Evolutionary conservation across 140 eudicot species (phyloP).

Genomic region (Senecio squalidus): DNA sequence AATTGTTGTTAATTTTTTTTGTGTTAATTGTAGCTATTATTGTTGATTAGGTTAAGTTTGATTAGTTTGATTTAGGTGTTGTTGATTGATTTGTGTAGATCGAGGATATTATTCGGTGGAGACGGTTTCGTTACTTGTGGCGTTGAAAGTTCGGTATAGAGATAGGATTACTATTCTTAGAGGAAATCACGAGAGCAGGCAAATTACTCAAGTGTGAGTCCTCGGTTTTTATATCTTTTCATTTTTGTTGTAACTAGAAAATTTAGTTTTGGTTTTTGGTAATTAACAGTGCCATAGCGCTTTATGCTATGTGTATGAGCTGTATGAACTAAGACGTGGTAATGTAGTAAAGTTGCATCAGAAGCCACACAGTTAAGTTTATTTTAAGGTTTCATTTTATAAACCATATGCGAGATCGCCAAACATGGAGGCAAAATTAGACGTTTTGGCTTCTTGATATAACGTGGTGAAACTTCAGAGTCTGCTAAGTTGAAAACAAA

Average conservation of each 20-base stretch:
- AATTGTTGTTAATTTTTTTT: conserved; percentile 8
- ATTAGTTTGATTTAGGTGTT: background rate
- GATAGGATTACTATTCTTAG: conserved; percentile 46
- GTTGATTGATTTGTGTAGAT: conserved; percentile 26
- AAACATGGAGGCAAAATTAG: background rate
- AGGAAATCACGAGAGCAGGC: conserved; percentile 49
- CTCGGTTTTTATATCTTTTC: conserved; percentile 7
- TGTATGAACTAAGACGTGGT: background rate
- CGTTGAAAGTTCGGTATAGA: conserved; percentile 41
- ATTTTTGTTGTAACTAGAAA: background rate
- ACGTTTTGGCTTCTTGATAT: background rate
- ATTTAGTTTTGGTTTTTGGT: background rate
- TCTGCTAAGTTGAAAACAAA: no score
- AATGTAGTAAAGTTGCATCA: conserved; percentile 6
- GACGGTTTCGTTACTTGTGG: conserved; percentile 40
- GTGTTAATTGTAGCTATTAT: background rate
- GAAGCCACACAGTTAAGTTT: background rate
- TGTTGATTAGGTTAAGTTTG: background rate
- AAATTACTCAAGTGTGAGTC: conserved; percentile 45
- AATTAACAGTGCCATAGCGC: background rate
- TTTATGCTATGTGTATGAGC: background rate
- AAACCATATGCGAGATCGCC: background rate
- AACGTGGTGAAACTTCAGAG: no score
- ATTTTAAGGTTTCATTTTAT: background rate
- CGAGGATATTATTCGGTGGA: conserved; percentile 45